Conservation (phyloP, 208 protist genomes). For the Acanthamoeba culbertsoni region DNA sequence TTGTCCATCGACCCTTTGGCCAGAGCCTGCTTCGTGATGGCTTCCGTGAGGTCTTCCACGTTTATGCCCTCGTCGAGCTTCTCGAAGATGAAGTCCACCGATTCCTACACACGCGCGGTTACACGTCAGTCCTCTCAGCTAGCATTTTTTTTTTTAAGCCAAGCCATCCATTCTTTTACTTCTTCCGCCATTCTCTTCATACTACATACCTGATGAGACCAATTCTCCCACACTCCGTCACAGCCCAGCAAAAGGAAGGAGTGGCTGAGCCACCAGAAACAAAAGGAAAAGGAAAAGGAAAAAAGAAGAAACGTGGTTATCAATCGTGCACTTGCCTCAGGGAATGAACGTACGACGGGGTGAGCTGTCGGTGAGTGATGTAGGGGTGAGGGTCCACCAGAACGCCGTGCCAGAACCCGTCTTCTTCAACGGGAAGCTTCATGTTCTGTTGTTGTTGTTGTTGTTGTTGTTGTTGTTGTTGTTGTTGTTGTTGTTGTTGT, state of each 20-base stretch:
- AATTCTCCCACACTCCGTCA: constrained; percentile 43
- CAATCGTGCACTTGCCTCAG: background rate
- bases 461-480: background rate
- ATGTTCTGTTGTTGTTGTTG: background rate
- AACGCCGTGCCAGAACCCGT: constrained; percentile 39
- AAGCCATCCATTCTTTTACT: no score
- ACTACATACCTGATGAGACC: background rate
- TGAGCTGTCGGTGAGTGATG: background rate
- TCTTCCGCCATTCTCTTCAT: no score
- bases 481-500: background rate
- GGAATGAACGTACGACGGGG: background rate
- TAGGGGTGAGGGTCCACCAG: constrained; percentile 33
- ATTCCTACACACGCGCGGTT: background rate
- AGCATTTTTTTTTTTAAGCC: no score
- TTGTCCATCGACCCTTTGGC: background rate
- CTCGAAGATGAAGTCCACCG: constrained; percentile 17
- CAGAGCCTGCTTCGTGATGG: background rate
- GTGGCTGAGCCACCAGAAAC: background rate
- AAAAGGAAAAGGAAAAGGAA: background rate
- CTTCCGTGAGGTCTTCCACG: constrained; percentile 30
- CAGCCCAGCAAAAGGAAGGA: constrained; percentile 8
- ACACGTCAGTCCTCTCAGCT: background rate
- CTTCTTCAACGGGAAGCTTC: constrained; percentile 47
- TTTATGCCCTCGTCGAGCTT: constrained; percentile 29
- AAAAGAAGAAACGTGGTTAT: background rate